A percentile compares a stretch with the other conserved stretches of the same genome.
These are phyloP conservation scores for Pistacia atlantica DNA, from an alignment of 345 rosid genomes.

Conservation along the genomic window DNA sequence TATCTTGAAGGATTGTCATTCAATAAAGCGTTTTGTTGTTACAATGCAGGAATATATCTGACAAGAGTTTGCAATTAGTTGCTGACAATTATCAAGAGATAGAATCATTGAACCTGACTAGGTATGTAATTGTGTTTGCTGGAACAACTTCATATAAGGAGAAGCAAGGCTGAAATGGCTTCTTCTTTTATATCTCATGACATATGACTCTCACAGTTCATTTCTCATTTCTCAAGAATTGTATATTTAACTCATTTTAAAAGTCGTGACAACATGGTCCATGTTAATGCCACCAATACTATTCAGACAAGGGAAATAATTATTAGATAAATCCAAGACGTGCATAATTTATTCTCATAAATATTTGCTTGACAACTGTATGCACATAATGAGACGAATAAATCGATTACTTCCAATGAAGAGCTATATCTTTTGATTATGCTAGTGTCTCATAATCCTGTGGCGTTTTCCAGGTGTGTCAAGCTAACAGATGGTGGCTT, in stretches of 20 bases:
- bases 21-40: constrained; percentile 18
- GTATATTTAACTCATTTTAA: not conserved
- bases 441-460: not conserved
- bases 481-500: constrained; percentile 82
- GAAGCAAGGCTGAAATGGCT: constrained; percentile 1
- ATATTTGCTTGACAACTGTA: not conserved
- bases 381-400: not conserved
- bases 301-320: not conserved
- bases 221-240: not conserved
- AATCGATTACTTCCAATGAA: not conserved
- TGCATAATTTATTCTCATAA: not conserved
- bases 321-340: not conserved
- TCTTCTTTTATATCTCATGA: not conserved
- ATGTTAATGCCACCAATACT: not conserved
- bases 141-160: not conserved
- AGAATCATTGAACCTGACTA: constrained; percentile 71
- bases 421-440: constrained; percentile 8
- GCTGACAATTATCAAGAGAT: constrained; percentile 69
- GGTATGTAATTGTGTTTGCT: constrained; percentile 45
- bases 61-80: constrained; percentile 70
- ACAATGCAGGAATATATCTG: constrained; percentile 69
- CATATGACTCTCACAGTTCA: not conserved
- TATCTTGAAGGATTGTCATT: constrained; percentile 12
- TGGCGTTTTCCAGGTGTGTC: constrained; percentile 61
- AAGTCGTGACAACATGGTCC: constrained; percentile 1